Evolutionary conservation across 2,329 filamentous ascomycete genomes (phyloP), one percentile per base, ranked within the genome.

Genomic region (Arthroderma sp.): DNA sequence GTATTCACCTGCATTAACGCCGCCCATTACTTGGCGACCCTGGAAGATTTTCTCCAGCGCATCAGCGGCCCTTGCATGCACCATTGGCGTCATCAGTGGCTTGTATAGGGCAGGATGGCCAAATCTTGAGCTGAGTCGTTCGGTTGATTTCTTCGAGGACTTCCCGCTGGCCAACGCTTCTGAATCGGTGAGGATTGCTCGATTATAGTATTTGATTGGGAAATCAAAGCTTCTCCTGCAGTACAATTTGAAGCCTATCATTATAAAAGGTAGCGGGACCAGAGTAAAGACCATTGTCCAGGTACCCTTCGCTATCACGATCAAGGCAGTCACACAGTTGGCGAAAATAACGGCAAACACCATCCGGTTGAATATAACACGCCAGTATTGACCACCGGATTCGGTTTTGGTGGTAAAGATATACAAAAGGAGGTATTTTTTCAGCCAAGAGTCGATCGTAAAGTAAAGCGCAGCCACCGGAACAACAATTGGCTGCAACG

Each of bases 361-460:
- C 61, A 95, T 73, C n/a, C 91, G 83, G 63, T 98, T 98, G 72
- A 86, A 93, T 5, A 96, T 63, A 1, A 88, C 77, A 11, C 86
- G 80, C 91, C 91, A 98, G 60, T 86, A 94, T 60, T 83, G 77
- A 42, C 91, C 91, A 6, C 88, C 91, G 0, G 88, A 95, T 60
- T 98, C 91, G 29, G 83, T 94, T 69, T 96, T 98, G 39, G 91
- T 98, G 52, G 94, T 77, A 58, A 95, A 96, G 51, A 95, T 83
- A 65, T 98, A 94, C 53, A 96, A 74, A 34, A 96, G 68, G 38
- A 95, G 71, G 58, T 98, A 98, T 66, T 96, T 96, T 74, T 94
- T 95, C 59, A 96, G 72, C 65, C 82, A 86, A 4, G 81, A 80
- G 61, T 98, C 91, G 42, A 98, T 70, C 42, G 71, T 68, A 62